Percentiles rank a stretch among this genome's conserved stretches.
phyloP scores from a whole-genome alignment of 169 alveolate species.

The Cryptosporidium felis region DNA sequence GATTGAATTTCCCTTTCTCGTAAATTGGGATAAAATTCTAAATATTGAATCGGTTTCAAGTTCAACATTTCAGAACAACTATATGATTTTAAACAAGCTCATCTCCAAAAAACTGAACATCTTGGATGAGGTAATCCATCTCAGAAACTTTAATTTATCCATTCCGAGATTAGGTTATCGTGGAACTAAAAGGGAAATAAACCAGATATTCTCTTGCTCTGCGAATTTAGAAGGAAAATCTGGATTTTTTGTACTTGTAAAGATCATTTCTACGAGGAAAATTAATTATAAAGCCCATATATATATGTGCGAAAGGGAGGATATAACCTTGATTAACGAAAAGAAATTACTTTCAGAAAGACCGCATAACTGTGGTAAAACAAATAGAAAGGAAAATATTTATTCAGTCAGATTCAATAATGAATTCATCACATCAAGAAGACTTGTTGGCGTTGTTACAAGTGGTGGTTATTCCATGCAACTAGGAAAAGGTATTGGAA shows the following conservation, averaged over 20 bases:
- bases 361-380: conserved; percentile 14
- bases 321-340: neutral
- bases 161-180: conserved; percentile 46
- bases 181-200: conserved; percentile 18
- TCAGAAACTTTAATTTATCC: conserved; percentile 6
- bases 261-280: neutral
- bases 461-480: conserved; percentile 61
- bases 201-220: neutral
- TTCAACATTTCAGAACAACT: neutral
- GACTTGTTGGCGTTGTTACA: conserved; percentile 52
- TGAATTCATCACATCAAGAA: neutral
- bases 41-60: neutral
- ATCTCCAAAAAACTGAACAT: neutral
- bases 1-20: conserved; percentile 41
- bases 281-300: conserved; percentile 16
- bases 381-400: neutral
- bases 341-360: conserved; percentile 5
- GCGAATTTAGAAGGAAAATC: neutral
- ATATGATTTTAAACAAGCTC: neutral
- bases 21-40: conserved; percentile 39
- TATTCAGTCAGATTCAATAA: neutral
- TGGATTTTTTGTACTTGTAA: conserved; percentile 2
- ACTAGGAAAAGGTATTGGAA: conserved; percentile 32
- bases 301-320: conserved; percentile 30
- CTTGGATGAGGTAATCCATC: neutral